Conservation (phyloP, 1,284 basidiomycete species). For the Polyporus tsugae region DNA sequence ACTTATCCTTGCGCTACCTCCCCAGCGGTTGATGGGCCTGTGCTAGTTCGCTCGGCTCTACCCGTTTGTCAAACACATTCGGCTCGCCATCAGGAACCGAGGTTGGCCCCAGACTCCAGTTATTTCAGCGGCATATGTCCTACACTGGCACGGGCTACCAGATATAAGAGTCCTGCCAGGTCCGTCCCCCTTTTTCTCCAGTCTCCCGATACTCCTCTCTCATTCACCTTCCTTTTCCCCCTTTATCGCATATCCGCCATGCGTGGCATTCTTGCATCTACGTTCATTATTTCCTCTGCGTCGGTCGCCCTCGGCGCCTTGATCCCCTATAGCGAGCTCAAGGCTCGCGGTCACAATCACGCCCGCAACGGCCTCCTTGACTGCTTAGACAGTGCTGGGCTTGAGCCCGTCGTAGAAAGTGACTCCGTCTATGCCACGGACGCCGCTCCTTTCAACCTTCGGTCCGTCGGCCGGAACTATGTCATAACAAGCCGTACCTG, state of each 20-base stretch:
- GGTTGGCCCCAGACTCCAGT: not conserved
- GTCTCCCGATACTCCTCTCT: not conserved
- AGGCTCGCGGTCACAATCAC: slow-evolving; percentile 3
- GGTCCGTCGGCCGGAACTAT: slow-evolving; percentile 5
- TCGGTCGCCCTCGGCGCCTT: slow-evolving; percentile 13
- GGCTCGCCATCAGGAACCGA: not conserved
- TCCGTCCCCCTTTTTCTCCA: not conserved
- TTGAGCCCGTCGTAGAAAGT: slow-evolving; percentile 17
- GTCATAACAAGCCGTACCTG: too few species aligned
- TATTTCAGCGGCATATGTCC: not conserved
- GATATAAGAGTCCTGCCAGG: not conserved
- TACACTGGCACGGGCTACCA: not conserved
- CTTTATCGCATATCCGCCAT: not conserved
- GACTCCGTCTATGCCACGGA: slow-evolving; percentile 17
- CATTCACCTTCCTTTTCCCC: not conserved
- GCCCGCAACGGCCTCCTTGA: slow-evolving; percentile 5
- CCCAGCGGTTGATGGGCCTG: not conserved
- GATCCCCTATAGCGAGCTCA: slow-evolving; percentile 11
- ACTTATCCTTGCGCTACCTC: not conserved
- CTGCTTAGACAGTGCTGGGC: slow-evolving; percentile 13
- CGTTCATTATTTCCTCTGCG: slow-evolving; percentile 11
- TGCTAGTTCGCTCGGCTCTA: not conserved
- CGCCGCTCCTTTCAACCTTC: slow-evolving; percentile 20
- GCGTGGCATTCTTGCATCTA: slow-evolving; percentile 14
- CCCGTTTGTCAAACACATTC: not conserved